Base-by-base conservation (phyloP, 148 eudicot species). In the Chenopodium berlandieri region DNA sequence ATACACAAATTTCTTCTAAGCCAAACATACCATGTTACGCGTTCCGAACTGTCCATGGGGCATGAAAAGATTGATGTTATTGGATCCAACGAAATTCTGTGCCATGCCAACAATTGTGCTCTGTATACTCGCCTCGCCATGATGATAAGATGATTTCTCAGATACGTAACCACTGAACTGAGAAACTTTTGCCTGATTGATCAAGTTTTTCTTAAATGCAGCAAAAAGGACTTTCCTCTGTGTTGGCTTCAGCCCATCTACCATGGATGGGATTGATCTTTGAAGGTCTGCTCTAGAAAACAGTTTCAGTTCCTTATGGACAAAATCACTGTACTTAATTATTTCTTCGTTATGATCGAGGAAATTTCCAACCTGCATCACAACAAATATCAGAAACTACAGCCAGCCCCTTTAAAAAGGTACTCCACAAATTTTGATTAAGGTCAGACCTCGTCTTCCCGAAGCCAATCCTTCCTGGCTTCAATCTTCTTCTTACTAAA, bases 201-300 rank as follows among this genome's bases (percentile, higher is more conserved):
- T 79, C 75, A 96, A 85, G 78, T 91, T 91, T 70, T 88, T 89
- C 88, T 92, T 96, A 63, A 96, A 96, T 47, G 98, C 88, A 83
- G 93, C 89, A 82, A 91, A 96, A 19, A 96, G 90, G 48, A 96
- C 94, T 85, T 96, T 96, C 79, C 99, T 92, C 87, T 96, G 99
- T 20, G 98, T 97, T n/a, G 99, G 99, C 91, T 96, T 96, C 76
- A 96, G 83, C 37, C 99, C 99, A 86, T 96, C 99, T 79, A 91
- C 91, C 93, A 96, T 86, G 7, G 94, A 91, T 48, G 99, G 99
- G 77, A 94, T 96, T 11, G 99, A 96, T 82, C 98, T 88, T 63
- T 90, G 94, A 88, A 96, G 95, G 81, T 96, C 99, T 4, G 99
- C 98, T 85, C 91, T 84, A 0, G 99, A 96, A 77, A 94, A 96